Percentiles rank a stretch among this genome's conserved stretches.
Evolutionary conservation across 371 early-diverging fungal species (phyloP).

Genomic region (Mortierella sp.): DNA sequence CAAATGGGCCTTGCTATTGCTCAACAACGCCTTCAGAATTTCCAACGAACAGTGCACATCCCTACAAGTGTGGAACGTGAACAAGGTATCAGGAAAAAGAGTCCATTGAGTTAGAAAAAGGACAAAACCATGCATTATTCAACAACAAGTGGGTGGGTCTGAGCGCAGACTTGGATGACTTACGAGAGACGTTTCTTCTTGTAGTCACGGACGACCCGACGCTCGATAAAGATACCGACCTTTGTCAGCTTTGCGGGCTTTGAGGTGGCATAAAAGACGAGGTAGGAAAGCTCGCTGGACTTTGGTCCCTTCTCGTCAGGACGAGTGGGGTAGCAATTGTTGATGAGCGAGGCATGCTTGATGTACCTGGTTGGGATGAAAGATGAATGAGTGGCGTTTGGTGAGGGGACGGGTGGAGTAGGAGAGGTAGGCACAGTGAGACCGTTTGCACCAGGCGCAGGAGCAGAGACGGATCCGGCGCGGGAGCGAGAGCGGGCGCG

Average conservation of each 20-base stretch:
- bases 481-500: constrained; percentile 15
- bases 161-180: background rate
- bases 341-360: constrained; percentile 15
- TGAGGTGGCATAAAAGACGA: constrained; percentile 14
- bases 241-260: constrained; percentile 19
- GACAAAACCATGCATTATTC: background rate
- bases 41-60: constrained; percentile 9
- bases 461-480: background rate
- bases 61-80: background rate
- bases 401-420: background rate
- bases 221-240: constrained; percentile 7
- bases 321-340: constrained; percentile 13
- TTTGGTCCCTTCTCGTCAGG: constrained; percentile 9
- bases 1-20: constrained; percentile 1
- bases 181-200: constrained; percentile 5
- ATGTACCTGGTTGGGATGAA: constrained; percentile 13
- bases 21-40: constrained; percentile 11
- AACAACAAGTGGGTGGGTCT: background rate
- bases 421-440: too few relatives aligned
- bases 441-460: too few relatives aligned
- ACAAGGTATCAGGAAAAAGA: background rate
- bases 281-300: constrained; percentile 13
- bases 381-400: constrained; percentile 8
- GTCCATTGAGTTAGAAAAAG: too few relatives aligned
- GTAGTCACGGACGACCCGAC: constrained; percentile 1